phyloP scores from a whole-genome alignment of 2,329 filamentous ascomycete species.

The Corynespora cassiicola region DNA sequence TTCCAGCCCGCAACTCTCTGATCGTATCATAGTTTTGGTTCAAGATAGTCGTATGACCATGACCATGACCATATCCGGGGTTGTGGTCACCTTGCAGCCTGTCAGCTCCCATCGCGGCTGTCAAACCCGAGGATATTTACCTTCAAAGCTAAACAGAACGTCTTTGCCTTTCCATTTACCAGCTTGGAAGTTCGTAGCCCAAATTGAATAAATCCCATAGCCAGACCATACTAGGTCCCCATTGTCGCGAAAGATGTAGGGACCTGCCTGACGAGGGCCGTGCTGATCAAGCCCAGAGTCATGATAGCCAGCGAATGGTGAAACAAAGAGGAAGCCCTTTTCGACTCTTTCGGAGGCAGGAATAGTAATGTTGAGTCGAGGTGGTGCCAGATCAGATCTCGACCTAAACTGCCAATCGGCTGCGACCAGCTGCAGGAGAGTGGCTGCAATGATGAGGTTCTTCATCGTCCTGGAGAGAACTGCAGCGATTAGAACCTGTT shows the following conservation, averaged over 20 bases:
- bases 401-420: constrained; percentile 60
- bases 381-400: constrained; percentile 54
- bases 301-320: constrained; percentile 37
- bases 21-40: constrained; percentile 63
- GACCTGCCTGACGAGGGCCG: constrained; percentile 59
- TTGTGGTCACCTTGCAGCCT: too few species aligned
- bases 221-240: constrained; percentile 66
- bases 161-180: constrained; percentile 59
- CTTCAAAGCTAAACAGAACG: constrained; percentile 62
- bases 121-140: too few species aligned
- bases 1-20: constrained; percentile 58
- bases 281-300: constrained; percentile 38
- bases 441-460: constrained; percentile 8
- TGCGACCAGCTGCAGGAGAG: constrained; percentile 35
- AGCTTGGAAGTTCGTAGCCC: constrained; percentile 62
- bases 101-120: too few species aligned
- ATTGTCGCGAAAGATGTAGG: constrained; percentile 63
- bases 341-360: constrained; percentile 49
- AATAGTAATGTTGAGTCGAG: constrained; percentile 54
- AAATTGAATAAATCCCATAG: constrained; percentile 59
- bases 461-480: constrained; percentile 18
- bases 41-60: constrained; percentile 62
- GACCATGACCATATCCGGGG: constrained; percentile 59
- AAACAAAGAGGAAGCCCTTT: constrained; percentile 54
- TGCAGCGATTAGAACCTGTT: constrained; percentile 16